These are phyloP conservation scores for Collybia sp. DNA, from an alignment of 768 basidiomycete species.

Conservation along the genomic window DNA sequence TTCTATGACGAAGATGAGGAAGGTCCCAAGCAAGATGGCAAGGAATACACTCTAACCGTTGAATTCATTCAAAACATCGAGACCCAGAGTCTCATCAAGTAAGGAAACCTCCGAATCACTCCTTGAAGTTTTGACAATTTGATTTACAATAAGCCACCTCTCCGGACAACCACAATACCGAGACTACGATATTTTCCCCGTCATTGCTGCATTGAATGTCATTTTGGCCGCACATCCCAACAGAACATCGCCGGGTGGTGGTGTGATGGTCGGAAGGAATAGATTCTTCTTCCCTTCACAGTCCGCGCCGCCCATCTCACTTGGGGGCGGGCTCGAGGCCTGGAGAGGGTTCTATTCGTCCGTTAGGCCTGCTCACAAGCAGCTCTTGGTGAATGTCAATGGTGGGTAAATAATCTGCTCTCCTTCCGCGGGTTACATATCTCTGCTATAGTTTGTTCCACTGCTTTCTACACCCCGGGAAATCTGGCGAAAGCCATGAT, in stretches of 20 bases:
- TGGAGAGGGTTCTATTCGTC: constrained; percentile 46
- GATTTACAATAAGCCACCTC: constrained; percentile 43
- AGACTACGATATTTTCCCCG: constrained; percentile 42
- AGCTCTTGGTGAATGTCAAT: constrained; percentile 50
- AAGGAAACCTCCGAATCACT: constrained; percentile 25
- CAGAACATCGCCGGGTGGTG: constrained; percentile 38
- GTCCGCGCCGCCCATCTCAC: constrained; percentile 13
- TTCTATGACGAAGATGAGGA: constrained; percentile 50
- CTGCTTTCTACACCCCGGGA: constrained; percentile 55
- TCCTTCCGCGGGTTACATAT: background rate
- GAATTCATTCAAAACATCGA: constrained; percentile 45
- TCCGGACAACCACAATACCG: constrained; percentile 48
- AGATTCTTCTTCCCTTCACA: constrained; percentile 49
- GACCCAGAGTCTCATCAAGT: constrained; percentile 42
- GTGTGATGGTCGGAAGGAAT: constrained; percentile 49
- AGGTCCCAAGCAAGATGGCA: constrained; percentile 35
- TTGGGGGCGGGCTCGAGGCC: constrained; percentile 32
- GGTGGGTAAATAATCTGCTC: background rate
- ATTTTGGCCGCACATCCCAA: constrained; percentile 46
- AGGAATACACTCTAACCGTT: constrained; percentile 43
- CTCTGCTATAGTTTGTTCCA: constrained; percentile 42
- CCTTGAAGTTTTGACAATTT: constrained; percentile 14
- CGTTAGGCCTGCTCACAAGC: constrained; percentile 41
- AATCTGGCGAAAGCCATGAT: constrained; percentile 62
- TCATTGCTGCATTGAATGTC: constrained; percentile 57